Percentiles rank a stretch among this genome's conserved stretches.
Conservation (phyloP, 78 protist species). For the Protostelium mycophagum region DNA sequence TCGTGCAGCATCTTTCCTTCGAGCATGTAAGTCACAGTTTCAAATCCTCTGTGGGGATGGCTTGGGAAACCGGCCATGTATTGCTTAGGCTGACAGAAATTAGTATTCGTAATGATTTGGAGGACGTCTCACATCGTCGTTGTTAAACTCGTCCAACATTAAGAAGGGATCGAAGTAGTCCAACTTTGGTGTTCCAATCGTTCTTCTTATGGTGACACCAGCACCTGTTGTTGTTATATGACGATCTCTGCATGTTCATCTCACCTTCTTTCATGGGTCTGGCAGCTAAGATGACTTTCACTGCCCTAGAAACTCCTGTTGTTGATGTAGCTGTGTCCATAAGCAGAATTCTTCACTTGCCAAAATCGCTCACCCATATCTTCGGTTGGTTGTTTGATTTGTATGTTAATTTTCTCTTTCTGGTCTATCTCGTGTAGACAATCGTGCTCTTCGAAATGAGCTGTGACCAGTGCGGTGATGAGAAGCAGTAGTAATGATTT, state of each 20-base stretch:
- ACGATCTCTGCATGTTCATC: not conserved
- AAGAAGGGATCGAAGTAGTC: constrained; percentile 56
- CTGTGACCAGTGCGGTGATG: too few species aligned
- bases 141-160: constrained; percentile 48
- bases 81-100: constrained; percentile 20
- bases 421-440: too few species aligned
- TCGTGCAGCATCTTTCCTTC: constrained; percentile 24
- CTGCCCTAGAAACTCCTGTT: not conserved
- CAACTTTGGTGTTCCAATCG: not conserved
- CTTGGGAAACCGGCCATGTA: constrained; percentile 68
- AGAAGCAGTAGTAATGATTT: too few species aligned
- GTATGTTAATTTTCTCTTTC: too few species aligned
- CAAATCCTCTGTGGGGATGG: constrained; percentile 88
- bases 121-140: not conserved
- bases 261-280: not conserved
- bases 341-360: too few species aligned
- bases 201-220: not conserved
- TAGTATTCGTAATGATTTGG: not conserved
- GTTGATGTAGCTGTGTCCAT: too few species aligned
- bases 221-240: not conserved
- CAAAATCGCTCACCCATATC: too few species aligned
- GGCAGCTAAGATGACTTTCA: not conserved
- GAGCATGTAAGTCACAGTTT: constrained; percentile 76
- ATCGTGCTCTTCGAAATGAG: too few species aligned
- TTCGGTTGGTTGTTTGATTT: too few species aligned